These are phyloP conservation scores for Clavispora vitiphila DNA, from an alignment of 805 yeast genomes.

Conservation along the genomic window DNA sequence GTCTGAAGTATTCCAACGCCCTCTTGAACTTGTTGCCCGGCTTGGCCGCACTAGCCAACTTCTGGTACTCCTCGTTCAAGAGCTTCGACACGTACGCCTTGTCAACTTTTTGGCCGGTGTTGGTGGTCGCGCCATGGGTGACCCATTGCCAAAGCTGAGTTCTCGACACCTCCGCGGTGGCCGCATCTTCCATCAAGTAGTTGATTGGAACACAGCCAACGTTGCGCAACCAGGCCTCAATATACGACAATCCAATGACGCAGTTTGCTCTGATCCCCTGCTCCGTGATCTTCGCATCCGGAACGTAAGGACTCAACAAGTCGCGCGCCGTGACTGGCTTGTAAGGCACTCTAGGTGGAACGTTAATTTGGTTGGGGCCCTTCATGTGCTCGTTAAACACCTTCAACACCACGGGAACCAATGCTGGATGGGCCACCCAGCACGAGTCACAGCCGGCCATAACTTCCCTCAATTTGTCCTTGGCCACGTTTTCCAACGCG, in stretches of 20 bases:
- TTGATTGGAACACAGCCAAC: conserved; percentile 83
- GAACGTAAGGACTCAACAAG: conserved; percentile 59
- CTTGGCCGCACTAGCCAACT: conserved; percentile 44
- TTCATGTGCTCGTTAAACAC: conserved; percentile 75
- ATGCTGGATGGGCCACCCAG: conserved; percentile 87
- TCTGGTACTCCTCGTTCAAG: conserved; percentile 57
- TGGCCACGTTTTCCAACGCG: conserved; percentile 69
- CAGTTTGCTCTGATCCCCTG: conserved; percentile 68
- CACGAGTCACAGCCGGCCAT: conserved; percentile 81
- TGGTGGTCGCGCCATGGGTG: conserved; percentile 60
- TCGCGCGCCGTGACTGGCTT: conserved; percentile 55
- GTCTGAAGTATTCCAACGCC: conserved; percentile 68
- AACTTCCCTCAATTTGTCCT: conserved; percentile 74
- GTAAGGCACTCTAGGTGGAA: conserved; percentile 43
- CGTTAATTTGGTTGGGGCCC: conserved; percentile 73
- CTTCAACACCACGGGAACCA: conserved; percentile 65
- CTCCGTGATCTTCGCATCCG: conserved; percentile 59
- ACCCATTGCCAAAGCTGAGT: conserved; percentile 83
- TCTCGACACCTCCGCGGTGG: conserved; percentile 84
- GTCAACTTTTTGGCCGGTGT: conserved; percentile 54
- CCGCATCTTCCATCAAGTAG: conserved; percentile 85
- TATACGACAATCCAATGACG: conserved; percentile 71
- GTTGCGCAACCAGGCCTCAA: conserved; percentile 84
- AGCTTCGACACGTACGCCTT: conserved; percentile 53
- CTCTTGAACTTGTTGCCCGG: conserved; percentile 60